phyloP scores from a whole-genome alignment of 2,329 filamentous ascomycete genomes.

The Chaetomium sp. region DNA sequence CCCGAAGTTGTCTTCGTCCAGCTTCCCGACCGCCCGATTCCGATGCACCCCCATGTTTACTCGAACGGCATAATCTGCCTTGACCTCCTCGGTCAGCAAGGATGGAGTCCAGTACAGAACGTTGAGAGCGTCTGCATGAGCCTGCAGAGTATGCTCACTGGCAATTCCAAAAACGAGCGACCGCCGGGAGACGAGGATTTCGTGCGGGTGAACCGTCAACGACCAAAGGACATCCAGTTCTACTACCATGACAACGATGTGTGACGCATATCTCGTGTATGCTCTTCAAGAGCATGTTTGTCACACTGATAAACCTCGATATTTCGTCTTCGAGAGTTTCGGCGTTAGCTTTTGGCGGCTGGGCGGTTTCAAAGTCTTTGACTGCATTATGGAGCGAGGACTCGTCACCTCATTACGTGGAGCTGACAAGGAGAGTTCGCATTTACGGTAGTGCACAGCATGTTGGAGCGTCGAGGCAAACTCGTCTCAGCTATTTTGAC shows the following conservation, averaged over 20 bases:
- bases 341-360: conserved; percentile 30
- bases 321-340: conserved; percentile 18
- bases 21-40: conserved; percentile 67
- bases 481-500: background rate
- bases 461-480: background rate
- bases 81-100: conserved; percentile 81
- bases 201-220: conserved; percentile 73
- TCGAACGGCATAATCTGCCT: conserved; percentile 98
- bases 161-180: conserved; percentile 87
- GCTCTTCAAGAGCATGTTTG: no score
- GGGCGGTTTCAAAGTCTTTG: conserved; percentile 15
- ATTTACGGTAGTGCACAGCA: background rate
- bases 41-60: conserved; percentile 97
- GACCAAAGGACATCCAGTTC: conserved; percentile 89
- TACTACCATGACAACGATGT: conserved; percentile 89
- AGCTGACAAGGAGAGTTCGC: conserved; percentile 10
- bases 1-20: conserved; percentile 90
- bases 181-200: conserved; percentile 91
- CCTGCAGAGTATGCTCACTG: conserved; percentile 96
- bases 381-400: conserved; percentile 25
- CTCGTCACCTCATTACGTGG: background rate
- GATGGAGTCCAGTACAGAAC: conserved; percentile 96
- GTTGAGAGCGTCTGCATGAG: conserved; percentile 97
- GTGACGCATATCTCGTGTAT: conserved; percentile 39
- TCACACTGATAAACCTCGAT: background rate